Base-by-base conservation (phyloP, 163 green algal species). In the Prototheca stagnorum region DNA sequence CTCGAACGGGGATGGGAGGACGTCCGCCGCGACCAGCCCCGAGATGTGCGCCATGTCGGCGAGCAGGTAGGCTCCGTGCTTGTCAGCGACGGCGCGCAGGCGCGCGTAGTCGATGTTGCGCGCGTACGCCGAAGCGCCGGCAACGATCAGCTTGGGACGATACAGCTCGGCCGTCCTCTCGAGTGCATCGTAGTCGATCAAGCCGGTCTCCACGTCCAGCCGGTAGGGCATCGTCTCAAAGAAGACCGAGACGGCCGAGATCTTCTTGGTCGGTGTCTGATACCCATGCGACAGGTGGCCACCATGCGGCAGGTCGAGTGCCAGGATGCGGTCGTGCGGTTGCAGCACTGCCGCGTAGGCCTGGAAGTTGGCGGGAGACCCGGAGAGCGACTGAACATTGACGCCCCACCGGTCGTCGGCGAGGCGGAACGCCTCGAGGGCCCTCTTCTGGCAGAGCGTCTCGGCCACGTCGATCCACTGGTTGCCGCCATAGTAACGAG, bases 11-110 rank as follows among this genome's bases (percentile, higher is more conserved):
- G 66, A 82, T 11, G 85, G 84, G 60, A 96, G 76, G 23, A 95
- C 55, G 34, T 75, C 86, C 27, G 85, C 33, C 35, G 35, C 22
- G 11, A 46, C 54, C 35, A 93, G 73, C 20, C 57, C 83, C 57
- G 64, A 84, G 73, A 99, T 96, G 78, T 99, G 90, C 5, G 90
- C 89, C 90, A 99, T 97, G 73, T 99, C 90, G 6, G 88, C 74
- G 23, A 97, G 72, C 56, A 96, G 70, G 35, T 72, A 80, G 1
- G 88, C 71, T 14, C 78, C 78, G 52, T 68, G 48, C 40, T 76
- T 72, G 72, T 92, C 77, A 23, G 73, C 74, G 5, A 60, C 21
- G 33, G 66, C 52, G 5, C 86, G 70, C 86, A 99, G 95, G 62
- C 85, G 76, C 0, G 74, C 57, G 69, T 99, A 99, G 74, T 99